These are phyloP conservation scores for Aegilops sharonensis DNA, from an alignment of 176 grass and related monocot genomes.

Conservation along the genomic window DNA sequence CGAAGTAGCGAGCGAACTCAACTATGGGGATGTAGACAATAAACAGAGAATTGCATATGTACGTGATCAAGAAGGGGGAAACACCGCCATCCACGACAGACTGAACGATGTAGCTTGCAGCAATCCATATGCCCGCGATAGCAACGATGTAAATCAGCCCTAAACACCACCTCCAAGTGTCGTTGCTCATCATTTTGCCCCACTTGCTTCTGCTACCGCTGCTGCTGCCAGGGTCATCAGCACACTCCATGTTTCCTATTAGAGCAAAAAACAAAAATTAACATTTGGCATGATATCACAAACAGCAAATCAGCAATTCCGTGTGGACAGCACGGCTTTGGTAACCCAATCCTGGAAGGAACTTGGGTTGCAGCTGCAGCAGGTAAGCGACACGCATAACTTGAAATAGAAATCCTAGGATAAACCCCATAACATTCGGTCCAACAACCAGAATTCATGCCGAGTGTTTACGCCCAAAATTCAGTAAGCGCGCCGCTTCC, in stretches of 20 bases:
- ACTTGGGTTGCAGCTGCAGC: background rate
- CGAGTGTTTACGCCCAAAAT: background rate
- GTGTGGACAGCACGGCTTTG: background rate
- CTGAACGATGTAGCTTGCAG: constrained; percentile 97
- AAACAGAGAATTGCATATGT: constrained; percentile 97
- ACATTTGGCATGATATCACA: background rate
- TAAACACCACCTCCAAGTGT: constrained; percentile 74
- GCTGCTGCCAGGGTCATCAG: background rate
- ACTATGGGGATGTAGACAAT: constrained; percentile 88
- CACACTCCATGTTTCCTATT: constrained; percentile 27
- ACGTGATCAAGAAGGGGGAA: constrained; percentile 93
- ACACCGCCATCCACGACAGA: constrained; percentile 92
- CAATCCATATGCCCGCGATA: constrained; percentile 90
- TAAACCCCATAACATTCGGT: background rate
- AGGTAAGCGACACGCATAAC: background rate
- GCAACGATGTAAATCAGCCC: constrained; percentile 88
- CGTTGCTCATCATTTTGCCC: constrained; percentile 23
- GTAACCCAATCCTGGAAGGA: background rate
- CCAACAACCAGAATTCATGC: background rate
- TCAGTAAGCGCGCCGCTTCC: background rate
- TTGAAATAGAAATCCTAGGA: background rate
- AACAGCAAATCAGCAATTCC: background rate
- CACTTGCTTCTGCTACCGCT: background rate
- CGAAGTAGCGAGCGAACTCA: constrained; percentile 81
- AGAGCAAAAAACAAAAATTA: background rate